phyloP scores from a whole-genome alignment of 1,139 yeast species.

The Geotrichum phurueaensis region DNA sequence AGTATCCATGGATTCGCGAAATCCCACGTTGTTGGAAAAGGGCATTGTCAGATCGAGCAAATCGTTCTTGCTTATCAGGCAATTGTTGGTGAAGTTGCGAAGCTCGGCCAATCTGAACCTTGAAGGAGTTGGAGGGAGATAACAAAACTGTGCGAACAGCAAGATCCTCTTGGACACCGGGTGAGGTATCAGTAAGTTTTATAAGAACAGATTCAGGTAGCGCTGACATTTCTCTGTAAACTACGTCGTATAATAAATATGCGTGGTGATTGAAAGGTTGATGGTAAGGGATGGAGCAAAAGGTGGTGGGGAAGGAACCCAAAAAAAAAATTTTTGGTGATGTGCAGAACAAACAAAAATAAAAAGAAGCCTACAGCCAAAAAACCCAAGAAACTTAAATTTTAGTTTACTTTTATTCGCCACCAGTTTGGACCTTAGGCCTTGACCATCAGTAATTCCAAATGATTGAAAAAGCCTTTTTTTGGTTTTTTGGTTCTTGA shows the following conservation, averaged over 20 bases:
- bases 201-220: neutral
- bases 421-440: neutral
- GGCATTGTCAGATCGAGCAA: slow-evolving; percentile 16
- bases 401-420: neutral
- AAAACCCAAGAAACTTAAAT: neutral
- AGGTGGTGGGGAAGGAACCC: neutral
- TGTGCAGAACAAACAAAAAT: neutral
- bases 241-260: neutral
- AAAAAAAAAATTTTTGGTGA: too few species aligned
- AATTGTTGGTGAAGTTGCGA: neutral
- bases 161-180: neutral
- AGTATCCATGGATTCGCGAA: slow-evolving; percentile 24
- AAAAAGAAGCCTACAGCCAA: neutral
- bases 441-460: neutral
- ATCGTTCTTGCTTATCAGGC: neutral
- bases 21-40: slow-evolving; percentile 21
- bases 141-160: slow-evolving; percentile 1
- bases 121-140: neutral
- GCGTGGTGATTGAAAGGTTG: neutral
- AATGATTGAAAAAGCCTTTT: neutral
- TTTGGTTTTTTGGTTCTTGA: neutral
- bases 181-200: neutral
- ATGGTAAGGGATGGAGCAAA: neutral
- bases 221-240: neutral
- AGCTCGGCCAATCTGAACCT: slow-evolving; percentile 10